Evolutionary conservation across 805 yeast genomes (phyloP).

Genomic region (Komagataella populi): DNA sequence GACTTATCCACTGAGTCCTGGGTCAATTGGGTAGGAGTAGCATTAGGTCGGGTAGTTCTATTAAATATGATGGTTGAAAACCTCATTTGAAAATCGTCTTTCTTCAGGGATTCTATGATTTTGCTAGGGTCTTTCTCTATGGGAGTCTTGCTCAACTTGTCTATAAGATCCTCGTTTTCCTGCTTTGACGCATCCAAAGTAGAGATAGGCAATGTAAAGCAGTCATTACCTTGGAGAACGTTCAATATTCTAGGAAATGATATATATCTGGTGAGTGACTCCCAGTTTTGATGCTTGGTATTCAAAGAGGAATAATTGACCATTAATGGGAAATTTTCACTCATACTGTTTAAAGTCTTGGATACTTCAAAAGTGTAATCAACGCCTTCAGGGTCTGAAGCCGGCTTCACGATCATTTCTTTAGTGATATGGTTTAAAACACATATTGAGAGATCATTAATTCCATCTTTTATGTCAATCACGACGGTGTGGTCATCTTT

Average conservation of each 20-base stretch:
- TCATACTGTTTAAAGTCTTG: not conserved
- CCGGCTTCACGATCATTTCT: not conserved
- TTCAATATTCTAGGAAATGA: conserved; percentile 14
- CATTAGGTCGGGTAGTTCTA: conserved; percentile 20
- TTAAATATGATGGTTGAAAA: conserved; percentile 29
- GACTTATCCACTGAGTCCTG: conserved; percentile 44
- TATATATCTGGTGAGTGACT: conserved; percentile 8
- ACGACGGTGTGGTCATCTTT: conserved; percentile 14
- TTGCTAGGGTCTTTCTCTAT: conserved; percentile 8
- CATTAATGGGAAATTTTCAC: conserved; percentile 8
- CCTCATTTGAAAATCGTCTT: conserved; percentile 18
- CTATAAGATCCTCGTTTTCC: conserved; percentile 28
- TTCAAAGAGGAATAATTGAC: conserved; percentile 6
- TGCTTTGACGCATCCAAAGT: conserved; percentile 36
- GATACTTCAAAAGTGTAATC: not conserved
- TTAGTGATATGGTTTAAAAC: not conserved
- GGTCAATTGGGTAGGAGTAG: conserved; percentile 28
- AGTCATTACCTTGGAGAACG: conserved; percentile 11
- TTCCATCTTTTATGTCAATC: conserved; percentile 2
- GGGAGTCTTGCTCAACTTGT: conserved; percentile 12
- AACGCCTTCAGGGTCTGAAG: conserved; percentile 1
- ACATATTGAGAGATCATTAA: not conserved
- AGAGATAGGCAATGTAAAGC: conserved; percentile 17
- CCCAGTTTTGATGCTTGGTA: conserved; percentile 15
- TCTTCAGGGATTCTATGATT: conserved; percentile 16